A percentile compares a stretch with the other conserved stretches of the same genome.
Conservation (phyloP, 2,329 filamentous ascomycete genomes). For the Ophiocordyceps robertsii region DNA sequence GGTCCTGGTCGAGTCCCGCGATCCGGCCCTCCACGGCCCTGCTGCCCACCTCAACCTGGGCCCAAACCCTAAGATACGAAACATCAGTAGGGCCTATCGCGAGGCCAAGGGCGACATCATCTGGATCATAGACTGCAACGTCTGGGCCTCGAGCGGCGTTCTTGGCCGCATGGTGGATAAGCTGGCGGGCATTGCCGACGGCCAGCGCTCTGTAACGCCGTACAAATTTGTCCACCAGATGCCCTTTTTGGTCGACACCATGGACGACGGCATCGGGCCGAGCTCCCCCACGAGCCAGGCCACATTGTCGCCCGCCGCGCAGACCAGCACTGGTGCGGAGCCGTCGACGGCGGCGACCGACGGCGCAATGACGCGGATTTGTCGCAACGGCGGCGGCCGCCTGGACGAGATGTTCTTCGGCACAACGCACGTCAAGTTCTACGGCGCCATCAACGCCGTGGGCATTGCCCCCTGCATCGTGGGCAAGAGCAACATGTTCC, state of each 20-base stretch:
- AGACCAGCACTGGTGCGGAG: conserved; percentile 16
- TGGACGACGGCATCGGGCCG: conserved; percentile 11
- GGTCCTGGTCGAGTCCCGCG: conserved; percentile 71
- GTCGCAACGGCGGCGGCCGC: conserved; percentile 53
- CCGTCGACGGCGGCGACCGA: conserved; percentile 7
- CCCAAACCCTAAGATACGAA: conserved; percentile 96
- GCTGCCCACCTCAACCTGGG: conserved; percentile 50
- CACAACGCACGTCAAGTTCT: conserved; percentile 92
- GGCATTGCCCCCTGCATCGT: conserved; percentile 84
- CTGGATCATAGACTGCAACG: conserved; percentile 94
- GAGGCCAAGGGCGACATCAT: conserved; percentile 80
- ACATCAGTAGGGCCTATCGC: conserved; percentile 85
- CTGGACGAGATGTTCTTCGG: conserved; percentile 93
- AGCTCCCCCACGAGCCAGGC: conserved; percentile 9
- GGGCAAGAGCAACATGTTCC: conserved; percentile 98
- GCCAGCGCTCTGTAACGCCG: conserved; percentile 32
- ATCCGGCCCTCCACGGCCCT: conserved; percentile 50
- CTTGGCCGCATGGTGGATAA: conserved; percentile 82
- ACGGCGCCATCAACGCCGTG: conserved; percentile 91
- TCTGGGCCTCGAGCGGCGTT: conserved; percentile 74
- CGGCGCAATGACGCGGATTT: conserved; percentile 15
- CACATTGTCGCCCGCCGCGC: conserved; percentile 20
- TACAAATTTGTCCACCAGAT: conserved; percentile 95
- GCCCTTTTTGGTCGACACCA: conserved; percentile 73
- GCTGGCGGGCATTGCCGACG: conserved; percentile 53